Evolutionary conservation across 345 rosid species (phyloP), one percentile per base, ranked within the genome.

Genomic region (Brassica cretica): DNA sequence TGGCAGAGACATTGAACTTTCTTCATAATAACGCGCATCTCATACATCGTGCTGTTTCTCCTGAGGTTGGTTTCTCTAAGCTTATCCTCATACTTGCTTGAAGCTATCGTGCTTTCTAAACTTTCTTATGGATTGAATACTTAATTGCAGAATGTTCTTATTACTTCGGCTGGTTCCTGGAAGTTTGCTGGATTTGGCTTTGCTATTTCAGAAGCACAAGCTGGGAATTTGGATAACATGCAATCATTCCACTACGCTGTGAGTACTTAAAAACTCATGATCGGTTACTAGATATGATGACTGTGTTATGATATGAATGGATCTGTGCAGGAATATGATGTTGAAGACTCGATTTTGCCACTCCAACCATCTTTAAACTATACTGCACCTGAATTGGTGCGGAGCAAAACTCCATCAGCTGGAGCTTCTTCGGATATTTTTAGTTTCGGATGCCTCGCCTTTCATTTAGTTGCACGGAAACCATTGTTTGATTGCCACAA

Each of bases 91-190:
- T 60, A 61, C 56, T 16, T 72, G 24, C 24, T 21, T 21, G 24
- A 21, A 21, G 24, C 24, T 21, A 21, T 21, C 24, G 24, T 21
- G 24, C 24, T 19, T 19, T 19, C 21, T 21, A 0, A 21, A 21
- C 51, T 18, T 51, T 51, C 21, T 2, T 79, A 24, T 64, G 68
- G 25, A 70, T 80, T 11, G 7, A 15, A 27, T 30, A 76, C 55
- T 27, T 55, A 29, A 61, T 75, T 77, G 85, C 91, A 92, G 98
- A 94, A 91, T 86, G 84, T 92, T 75, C 79, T 91, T 46, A 88
- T 94, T 76, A 94, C 98, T 32, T 89, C 91, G 29, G 86, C 83
- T 83, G 98, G 98, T 76, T 95, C 98, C 25, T 94, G 98, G 98
- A 94, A 94, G 84, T 93, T 94, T 79, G 92, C 94, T 64, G 98